Evolutionary conservation across 2,329 filamentous ascomycete species (phyloP).

Genomic region (Diaporthe amygdali): DNA sequence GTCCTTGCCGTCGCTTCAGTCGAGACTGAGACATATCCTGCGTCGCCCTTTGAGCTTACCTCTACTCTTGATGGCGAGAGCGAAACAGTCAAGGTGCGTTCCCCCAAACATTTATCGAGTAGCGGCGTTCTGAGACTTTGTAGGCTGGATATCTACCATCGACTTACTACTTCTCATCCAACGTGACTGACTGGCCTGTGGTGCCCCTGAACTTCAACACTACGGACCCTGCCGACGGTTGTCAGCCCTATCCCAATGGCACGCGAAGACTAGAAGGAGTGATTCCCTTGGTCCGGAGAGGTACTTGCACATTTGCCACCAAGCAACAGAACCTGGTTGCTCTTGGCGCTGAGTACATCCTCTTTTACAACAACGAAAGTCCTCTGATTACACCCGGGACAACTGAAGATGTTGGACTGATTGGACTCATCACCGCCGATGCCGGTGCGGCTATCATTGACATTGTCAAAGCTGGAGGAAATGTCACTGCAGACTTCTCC

Average conservation of each 20-base stretch:
- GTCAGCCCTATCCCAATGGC: constrained; percentile 41
- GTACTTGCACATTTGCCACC: constrained; percentile 29
- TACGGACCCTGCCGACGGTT: constrained; percentile 39
- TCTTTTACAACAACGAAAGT: constrained; percentile 39
- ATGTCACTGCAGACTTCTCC: constrained; percentile 36
- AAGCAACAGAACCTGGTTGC: constrained; percentile 37
- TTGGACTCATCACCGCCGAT: constrained; percentile 31
- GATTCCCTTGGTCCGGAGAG: constrained; percentile 47
- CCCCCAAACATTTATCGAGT: too few relatives aligned
- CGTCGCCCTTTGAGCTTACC: constrained; percentile 25
- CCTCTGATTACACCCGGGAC: constrained; percentile 15
- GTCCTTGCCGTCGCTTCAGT: constrained; percentile 51
- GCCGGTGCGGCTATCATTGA: constrained; percentile 39
- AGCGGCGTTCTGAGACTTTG: not conserved
- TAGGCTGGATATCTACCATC: constrained; percentile 24
- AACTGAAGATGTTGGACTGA: not conserved
- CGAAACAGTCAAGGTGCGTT: constrained; percentile 12
- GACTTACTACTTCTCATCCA: constrained; percentile 21
- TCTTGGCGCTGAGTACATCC: constrained; percentile 35
- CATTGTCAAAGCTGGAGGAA: constrained; percentile 34
- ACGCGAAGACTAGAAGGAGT: constrained; percentile 44
- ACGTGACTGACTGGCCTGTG: constrained; percentile 31
- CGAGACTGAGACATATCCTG: constrained; percentile 30
- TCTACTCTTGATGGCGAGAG: constrained; percentile 12
- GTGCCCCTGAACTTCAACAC: constrained; percentile 31